Conservation (phyloP, 2,329 filamentous ascomycete species). For the Colletotrichum sp. region DNA sequence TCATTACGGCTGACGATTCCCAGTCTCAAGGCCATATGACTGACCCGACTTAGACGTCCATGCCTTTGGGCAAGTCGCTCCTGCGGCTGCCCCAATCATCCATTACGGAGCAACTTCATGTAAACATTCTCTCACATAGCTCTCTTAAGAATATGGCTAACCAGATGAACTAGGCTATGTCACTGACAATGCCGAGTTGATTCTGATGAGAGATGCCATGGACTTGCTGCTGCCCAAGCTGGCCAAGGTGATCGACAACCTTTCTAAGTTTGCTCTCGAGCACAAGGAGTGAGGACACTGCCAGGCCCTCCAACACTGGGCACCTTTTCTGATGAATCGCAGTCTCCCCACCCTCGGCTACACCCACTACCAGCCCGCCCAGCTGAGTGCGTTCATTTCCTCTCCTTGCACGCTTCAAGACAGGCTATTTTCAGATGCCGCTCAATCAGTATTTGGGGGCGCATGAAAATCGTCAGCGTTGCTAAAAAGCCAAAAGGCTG, state of each 20-base stretch:
- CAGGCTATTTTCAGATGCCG: slow-evolving; percentile 48
- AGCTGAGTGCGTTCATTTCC: slow-evolving; percentile 59
- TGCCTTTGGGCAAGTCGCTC: slow-evolving; percentile 75
- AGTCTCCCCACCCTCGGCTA: slow-evolving; percentile 70
- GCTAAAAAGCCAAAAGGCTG: background rate
- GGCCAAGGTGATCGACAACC: slow-evolving; percentile 78
- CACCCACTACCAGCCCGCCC: slow-evolving; percentile 74
- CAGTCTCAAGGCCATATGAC: background rate
- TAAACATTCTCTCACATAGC: background rate
- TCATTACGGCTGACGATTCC: background rate
- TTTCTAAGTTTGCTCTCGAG: slow-evolving; percentile 73
- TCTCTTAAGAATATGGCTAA: background rate
- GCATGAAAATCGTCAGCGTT: background rate
- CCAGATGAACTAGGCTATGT: background rate
- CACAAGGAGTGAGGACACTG: slow-evolving; percentile 42
- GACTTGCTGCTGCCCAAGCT: slow-evolving; percentile 80
- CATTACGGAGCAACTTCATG: slow-evolving; percentile 54
- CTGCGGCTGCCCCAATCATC: slow-evolving; percentile 82
- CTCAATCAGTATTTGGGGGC: background rate
- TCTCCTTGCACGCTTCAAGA: background rate
- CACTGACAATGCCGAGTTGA: slow-evolving; percentile 76
- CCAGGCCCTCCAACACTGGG: background rate
- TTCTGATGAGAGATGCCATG: slow-evolving; percentile 72
- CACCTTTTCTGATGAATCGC: background rate
- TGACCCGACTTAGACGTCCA: slow-evolving; percentile 54